A percentile compares a stretch with the other conserved stretches of the same genome.
Conservation (phyloP, 1,284 basidiomycete genomes). For the Cutaneotrichosporon cutaneum region DNA sequence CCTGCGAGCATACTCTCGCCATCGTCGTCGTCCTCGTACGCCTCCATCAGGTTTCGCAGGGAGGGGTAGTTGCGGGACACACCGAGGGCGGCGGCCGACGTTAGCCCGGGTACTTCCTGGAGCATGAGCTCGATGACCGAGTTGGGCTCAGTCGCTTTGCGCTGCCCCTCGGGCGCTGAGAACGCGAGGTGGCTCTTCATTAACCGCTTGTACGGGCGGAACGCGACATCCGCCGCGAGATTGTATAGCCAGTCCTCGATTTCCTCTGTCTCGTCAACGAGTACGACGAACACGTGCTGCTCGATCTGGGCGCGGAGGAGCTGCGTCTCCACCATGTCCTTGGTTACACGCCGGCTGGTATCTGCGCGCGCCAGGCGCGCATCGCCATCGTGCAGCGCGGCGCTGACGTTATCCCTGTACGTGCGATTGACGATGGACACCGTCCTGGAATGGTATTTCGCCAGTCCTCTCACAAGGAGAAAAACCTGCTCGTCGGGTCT, state of each 20-base stretch:
- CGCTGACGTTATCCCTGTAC: conserved; percentile 40
- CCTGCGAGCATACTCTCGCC: conserved; percentile 35
- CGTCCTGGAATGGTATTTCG: conserved; percentile 43
- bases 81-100: conserved; percentile 40
- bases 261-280: conserved; percentile 51
- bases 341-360: conserved; percentile 24
- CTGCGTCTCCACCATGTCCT: conserved; percentile 43
- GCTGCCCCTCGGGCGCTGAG: conserved; percentile 36
- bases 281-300: conserved; percentile 41
- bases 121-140: conserved; percentile 50
- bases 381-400: conserved; percentile 18
- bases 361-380: not conserved
- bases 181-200: conserved; percentile 51
- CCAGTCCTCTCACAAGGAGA: conserved; percentile 48
- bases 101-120: conserved; percentile 50
- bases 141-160: conserved; percentile 26
- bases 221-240: conserved; percentile 48
- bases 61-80: conserved; percentile 38
- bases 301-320: conserved; percentile 46
- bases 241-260: conserved; percentile 52
- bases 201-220: conserved; percentile 51
- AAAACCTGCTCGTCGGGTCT: conserved; percentile 36
- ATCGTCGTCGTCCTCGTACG: conserved; percentile 43
- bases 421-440: conserved; percentile 36
- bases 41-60: conserved; percentile 44